Base-by-base conservation (phyloP, 1,139 yeast genomes). In the Saccharomyces uvarum region DNA sequence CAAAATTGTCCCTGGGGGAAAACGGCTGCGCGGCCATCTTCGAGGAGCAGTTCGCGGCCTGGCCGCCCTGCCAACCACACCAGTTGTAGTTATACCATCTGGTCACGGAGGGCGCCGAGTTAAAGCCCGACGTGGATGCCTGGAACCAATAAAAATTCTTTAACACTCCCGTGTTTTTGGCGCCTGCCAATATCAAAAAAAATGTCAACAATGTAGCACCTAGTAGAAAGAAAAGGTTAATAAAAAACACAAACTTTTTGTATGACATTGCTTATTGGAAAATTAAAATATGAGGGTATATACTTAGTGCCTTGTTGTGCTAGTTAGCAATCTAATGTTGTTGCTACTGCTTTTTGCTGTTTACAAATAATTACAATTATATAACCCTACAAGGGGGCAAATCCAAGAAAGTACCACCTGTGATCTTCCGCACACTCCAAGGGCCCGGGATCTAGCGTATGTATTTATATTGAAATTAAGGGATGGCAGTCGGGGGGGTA, bases 71-170 rank as follows among this genome's bases (percentile, higher is more conserved):
- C 26, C 72, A 80, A 32, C 76, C 81, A 72, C 95, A 87, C 57
- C 75, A 64, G 52, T 78, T 77, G 70, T 86, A 87, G 62, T 76
- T 74, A 7, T 89, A 84, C 93, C 95, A 87, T 69, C 88, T 75
- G 4, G 82, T 75, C 46, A 70, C 63, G 28, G 68, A 61, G 4
- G 70, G 68, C 24, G 84, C 81, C 41, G 78, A 77, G 7, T 76
- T 64, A 54, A 84, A 78, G 14, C 69, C 69, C 14, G 79, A 70
- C 33, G 93, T 83, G 57, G 81, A 83, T 21, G 86, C 88, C 65
- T 83, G 75, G 44, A 87, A 72, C 84, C 86, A 86, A 72, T 81
- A 86, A 69, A 86, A 82, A 57, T 75, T 71, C 55, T 76, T 75
- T 56, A 86, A 67, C 2, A 83, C 79, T 4, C 77, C 70, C 14